These are phyloP conservation scores for Pythium vanterpoolii DNA, from an alignment of 352 stramenopile species.

Conservation along the genomic window DNA sequence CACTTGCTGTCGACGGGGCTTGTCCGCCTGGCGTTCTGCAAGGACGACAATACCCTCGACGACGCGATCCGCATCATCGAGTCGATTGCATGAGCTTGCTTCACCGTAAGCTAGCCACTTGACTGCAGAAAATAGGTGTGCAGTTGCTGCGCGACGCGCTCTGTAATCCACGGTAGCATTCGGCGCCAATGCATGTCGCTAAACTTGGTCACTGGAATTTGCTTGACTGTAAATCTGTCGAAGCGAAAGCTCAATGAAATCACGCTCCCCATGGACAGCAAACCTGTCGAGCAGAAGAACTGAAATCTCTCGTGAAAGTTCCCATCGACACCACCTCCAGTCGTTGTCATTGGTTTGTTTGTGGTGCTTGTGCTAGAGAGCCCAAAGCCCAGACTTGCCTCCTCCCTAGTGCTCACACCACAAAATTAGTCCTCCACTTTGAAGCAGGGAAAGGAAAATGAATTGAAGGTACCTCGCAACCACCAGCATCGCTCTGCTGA, in stretches of 20 bases:
- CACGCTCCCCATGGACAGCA: conserved; percentile 52
- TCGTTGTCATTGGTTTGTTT: background rate
- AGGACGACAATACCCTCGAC: conserved; percentile 93
- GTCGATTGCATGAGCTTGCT: conserved; percentile 7
- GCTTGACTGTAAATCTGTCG: conserved; percentile 48
- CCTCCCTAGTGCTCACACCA: background rate
- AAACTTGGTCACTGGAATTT: conserved; percentile 77
- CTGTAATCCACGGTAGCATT: conserved; percentile 79
- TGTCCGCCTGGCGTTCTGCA: conserved; percentile 95
- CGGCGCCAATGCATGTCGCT: conserved; percentile 84
- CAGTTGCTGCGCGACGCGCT: conserved; percentile 48
- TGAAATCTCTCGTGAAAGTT: conserved; percentile 49
- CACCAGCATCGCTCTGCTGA: conserved; percentile 2
- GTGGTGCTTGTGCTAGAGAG: background rate
- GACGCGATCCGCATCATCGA: conserved; percentile 79
- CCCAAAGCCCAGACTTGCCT: conserved; percentile 6
- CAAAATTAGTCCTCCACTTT: background rate
- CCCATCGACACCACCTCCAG: conserved; percentile 27
- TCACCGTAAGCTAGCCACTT: conserved; percentile 13
- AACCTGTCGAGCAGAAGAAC: conserved; percentile 54
- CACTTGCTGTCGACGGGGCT: conserved; percentile 72
- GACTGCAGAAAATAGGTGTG: conserved; percentile 35
- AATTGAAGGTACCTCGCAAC: conserved; percentile 10
- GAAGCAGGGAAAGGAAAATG: background rate
- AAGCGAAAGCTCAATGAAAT: conserved; percentile 82